phyloP scores from a whole-genome alignment of 805 yeast species.

The Candida anglica region DNA sequence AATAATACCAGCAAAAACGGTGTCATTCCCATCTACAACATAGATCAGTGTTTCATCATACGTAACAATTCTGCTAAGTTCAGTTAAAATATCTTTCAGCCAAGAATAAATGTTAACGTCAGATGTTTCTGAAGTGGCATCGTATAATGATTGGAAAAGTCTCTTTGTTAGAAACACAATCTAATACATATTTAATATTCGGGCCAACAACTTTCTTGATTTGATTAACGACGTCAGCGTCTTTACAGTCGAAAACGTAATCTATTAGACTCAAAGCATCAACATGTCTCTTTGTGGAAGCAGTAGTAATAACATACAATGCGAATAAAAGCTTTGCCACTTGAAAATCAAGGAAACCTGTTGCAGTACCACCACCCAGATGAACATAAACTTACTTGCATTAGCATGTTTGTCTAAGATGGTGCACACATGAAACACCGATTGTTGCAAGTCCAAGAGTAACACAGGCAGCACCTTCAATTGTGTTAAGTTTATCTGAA shows the following conservation, averaged over 20 bases:
- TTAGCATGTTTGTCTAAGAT: conserved; percentile 20
- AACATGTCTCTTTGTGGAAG: conserved; percentile 21
- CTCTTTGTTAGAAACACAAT: conserved; percentile 16
- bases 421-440: conserved; percentile 33
- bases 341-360: conserved; percentile 28
- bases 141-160: conserved; percentile 25
- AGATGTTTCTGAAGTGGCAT: conserved; percentile 20
- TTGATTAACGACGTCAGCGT: conserved; percentile 18
- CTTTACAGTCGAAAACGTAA: conserved; percentile 23
- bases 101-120: conserved; percentile 13
- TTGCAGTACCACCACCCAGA: conserved; percentile 36
- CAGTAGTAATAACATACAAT: conserved; percentile 24
- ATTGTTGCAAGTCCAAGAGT: conserved; percentile 54
- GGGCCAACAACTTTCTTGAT: conserved; percentile 15
- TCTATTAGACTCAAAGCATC: conserved; percentile 19
- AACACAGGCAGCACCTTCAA: conserved; percentile 63
- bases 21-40: conserved; percentile 10
- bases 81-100: conserved; percentile 7
- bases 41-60: conserved; percentile 11
- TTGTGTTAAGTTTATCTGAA: conserved; percentile 40
- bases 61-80: conserved; percentile 8
- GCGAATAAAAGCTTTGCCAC: conserved; percentile 27
- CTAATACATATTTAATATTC: conserved; percentile 22
- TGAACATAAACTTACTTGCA: conserved; percentile 15
- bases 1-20: conserved; percentile 1